A percentile compares a stretch with the other conserved stretches of the same genome.
phyloP scores from a whole-genome alignment of 2,329 filamentous ascomycete species.

The Aspergillus pseudonomiae region DNA sequence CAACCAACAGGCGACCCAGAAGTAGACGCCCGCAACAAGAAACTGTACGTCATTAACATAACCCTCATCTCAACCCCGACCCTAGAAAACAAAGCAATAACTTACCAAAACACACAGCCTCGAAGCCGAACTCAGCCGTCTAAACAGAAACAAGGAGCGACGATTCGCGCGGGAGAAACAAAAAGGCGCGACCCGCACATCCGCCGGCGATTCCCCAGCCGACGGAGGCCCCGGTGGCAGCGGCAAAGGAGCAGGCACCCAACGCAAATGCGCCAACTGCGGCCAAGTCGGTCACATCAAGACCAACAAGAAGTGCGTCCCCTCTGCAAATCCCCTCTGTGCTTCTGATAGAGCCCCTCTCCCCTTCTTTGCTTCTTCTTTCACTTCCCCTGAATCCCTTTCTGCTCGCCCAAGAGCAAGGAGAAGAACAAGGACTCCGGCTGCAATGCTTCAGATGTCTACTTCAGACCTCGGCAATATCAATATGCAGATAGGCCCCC shows the following conservation, averaged over 20 bases:
- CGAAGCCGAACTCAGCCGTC: slow-evolving; percentile 74
- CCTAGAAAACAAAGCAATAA: neutral
- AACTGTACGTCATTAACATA: slow-evolving; percentile 50
- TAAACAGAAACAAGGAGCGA: slow-evolving; percentile 89
- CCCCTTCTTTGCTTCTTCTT: slow-evolving; percentile 30
- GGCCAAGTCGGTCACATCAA: slow-evolving; percentile 97
- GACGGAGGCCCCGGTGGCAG: slow-evolving; percentile 48
- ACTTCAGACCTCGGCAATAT: neutral
- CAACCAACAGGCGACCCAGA: slow-evolving; percentile 69
- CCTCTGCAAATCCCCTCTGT: neutral
- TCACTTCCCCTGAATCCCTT: slow-evolving; percentile 9
- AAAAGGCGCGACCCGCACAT: slow-evolving; percentile 63
- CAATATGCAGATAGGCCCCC: neutral
- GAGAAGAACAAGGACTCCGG: neutral
- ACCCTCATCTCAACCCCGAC: neutral
- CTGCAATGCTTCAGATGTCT: neutral
- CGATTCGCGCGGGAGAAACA: slow-evolving; percentile 88
- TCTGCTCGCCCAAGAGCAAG: neutral
- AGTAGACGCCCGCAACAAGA: slow-evolving; percentile 63
- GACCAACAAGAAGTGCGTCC: slow-evolving; percentile 91
- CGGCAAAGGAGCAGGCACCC: slow-evolving; percentile 68
- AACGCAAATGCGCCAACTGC: slow-evolving; percentile 94
- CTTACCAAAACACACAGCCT: slow-evolving; percentile 51
- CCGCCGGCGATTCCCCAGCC: slow-evolving; percentile 48
- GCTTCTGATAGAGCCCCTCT: slow-evolving; percentile 13